Conservation (phyloP, 2,329 filamentous ascomycete species). For the Clonostachys rosea region DNA sequence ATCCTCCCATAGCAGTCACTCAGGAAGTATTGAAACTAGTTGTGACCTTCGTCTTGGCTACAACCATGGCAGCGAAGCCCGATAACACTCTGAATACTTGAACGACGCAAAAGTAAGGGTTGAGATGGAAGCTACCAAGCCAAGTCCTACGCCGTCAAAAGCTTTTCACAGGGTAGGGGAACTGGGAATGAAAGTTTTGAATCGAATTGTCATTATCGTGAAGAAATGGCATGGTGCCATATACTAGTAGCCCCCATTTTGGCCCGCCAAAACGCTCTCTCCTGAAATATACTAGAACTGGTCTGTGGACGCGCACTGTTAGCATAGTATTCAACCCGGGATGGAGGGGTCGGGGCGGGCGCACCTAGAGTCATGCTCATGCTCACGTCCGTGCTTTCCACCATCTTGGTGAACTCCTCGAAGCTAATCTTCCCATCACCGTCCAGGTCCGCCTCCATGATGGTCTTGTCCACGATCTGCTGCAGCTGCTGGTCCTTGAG, state of each 20-base stretch:
- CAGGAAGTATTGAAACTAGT: too few species aligned
- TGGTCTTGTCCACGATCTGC: slow-evolving; percentile 99
- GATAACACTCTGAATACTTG: too few species aligned
- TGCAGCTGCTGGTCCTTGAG: slow-evolving; percentile 98
- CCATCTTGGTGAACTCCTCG: slow-evolving; percentile 98
- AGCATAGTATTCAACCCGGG: neutral
- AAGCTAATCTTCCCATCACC: slow-evolving; percentile 98
- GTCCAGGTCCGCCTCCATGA: slow-evolving; percentile 98
- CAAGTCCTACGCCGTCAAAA: too few species aligned
- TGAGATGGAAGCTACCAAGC: too few species aligned
- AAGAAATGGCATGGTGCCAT: neutral
- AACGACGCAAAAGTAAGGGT: too few species aligned
- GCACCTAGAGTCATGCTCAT: slow-evolving; percentile 70
- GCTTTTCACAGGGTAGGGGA: too few species aligned
- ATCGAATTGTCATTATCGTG: neutral
- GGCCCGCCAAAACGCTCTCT: neutral
- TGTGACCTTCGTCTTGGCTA: too few species aligned
- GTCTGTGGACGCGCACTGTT: neutral
- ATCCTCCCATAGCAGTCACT: too few species aligned
- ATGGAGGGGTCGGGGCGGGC: slow-evolving; percentile 15
- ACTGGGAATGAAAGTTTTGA: neutral
- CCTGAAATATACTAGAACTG: neutral
- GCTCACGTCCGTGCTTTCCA: slow-evolving; percentile 83
- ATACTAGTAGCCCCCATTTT: neutral
- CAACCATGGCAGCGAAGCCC: too few species aligned